Evolutionary conservation across 2,329 filamentous ascomycete genomes (phyloP).

Genomic region (Colletotrichum camelliae): DNA sequence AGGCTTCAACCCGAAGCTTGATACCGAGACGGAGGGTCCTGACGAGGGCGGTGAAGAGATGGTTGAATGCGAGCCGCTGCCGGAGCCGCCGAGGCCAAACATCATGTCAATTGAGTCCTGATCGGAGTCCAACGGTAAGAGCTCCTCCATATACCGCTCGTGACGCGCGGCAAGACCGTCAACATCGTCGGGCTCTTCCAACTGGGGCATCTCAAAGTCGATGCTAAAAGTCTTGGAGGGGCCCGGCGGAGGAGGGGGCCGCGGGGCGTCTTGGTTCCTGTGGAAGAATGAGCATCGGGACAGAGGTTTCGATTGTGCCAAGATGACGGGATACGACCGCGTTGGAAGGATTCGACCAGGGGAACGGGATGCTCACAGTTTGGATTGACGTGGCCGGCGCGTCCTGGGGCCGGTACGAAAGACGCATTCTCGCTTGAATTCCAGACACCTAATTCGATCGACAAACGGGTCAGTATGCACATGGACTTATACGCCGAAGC

Average conservation of each 20-base stretch:
- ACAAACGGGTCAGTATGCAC: neutral
- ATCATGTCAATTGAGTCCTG: constrained; percentile 14
- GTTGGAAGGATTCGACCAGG: neutral
- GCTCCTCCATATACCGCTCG: constrained; percentile 43
- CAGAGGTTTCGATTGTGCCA: neutral
- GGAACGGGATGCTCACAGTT: constrained; percentile 41
- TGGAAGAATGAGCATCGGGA: constrained; percentile 24
- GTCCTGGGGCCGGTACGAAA: constrained; percentile 55
- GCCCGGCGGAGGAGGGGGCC: constrained; percentile 37
- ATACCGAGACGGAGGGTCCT: constrained; percentile 34
- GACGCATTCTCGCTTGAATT: constrained; percentile 59
- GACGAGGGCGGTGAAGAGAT: constrained; percentile 26
- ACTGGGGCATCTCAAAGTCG: constrained; percentile 52
- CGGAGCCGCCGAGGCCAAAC: constrained; percentile 4
- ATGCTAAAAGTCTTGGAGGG: constrained; percentile 58
- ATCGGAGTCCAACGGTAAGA: constrained; percentile 38
- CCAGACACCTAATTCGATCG: constrained; percentile 49
- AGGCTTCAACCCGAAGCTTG: constrained; percentile 50
- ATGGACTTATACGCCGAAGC: constrained; percentile 10
- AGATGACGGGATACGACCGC: neutral
- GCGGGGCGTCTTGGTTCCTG: constrained; percentile 21
- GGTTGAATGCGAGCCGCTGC: neutral
- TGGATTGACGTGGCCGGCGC: constrained; percentile 49
- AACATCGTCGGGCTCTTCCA: constrained; percentile 43
- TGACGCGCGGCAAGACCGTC: constrained; percentile 50